A percentile compares a stretch with the other conserved stretches of the same genome.
phyloP scores from a whole-genome alignment of 2,329 filamentous ascomycete genomes.

The Venturia effusa region DNA sequence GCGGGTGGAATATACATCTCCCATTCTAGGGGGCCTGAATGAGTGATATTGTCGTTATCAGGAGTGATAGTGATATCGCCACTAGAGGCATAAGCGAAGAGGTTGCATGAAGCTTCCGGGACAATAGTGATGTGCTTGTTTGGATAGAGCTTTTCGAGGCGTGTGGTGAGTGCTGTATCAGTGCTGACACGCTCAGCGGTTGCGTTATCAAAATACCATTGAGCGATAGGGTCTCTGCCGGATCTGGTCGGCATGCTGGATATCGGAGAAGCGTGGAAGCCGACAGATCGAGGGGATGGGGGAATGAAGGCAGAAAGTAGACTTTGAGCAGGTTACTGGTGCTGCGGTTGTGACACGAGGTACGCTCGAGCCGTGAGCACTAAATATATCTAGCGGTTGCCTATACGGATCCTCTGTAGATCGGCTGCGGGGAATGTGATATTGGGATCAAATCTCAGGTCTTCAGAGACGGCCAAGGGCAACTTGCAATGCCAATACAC shows the following conservation, averaged over 20 bases:
- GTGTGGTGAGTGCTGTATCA: neutral
- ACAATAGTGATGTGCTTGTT: slow-evolving; percentile 7
- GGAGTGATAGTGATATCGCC: neutral
- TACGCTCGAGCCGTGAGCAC: neutral
- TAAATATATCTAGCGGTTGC: neutral
- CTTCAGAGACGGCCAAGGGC: too few species aligned
- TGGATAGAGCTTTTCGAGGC: slow-evolving; percentile 7
- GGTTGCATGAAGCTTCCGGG: slow-evolving; percentile 4
- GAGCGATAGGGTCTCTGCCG: neutral
- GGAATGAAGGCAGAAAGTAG: neutral
- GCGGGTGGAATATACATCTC: neutral
- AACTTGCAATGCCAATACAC: neutral
- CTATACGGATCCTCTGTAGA: neutral
- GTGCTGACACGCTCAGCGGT: slow-evolving; percentile 4
- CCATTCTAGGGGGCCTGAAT: slow-evolving; percentile 1
- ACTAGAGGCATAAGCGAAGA: neutral
- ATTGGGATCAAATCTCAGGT: neutral
- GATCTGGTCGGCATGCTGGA: neutral
- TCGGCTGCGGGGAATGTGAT: neutral
- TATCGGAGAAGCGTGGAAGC: too few species aligned
- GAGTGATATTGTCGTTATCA: slow-evolving; percentile 4
- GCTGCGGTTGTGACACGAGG: neutral
- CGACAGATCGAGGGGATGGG: neutral
- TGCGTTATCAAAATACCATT: slow-evolving; percentile 1
- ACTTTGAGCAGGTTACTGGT: neutral